Percentiles rank a stretch among this genome's conserved stretches.
phyloP scores from a whole-genome alignment of 2,329 filamentous ascomycete species.

The Plectosphaerella plurivora region DNA sequence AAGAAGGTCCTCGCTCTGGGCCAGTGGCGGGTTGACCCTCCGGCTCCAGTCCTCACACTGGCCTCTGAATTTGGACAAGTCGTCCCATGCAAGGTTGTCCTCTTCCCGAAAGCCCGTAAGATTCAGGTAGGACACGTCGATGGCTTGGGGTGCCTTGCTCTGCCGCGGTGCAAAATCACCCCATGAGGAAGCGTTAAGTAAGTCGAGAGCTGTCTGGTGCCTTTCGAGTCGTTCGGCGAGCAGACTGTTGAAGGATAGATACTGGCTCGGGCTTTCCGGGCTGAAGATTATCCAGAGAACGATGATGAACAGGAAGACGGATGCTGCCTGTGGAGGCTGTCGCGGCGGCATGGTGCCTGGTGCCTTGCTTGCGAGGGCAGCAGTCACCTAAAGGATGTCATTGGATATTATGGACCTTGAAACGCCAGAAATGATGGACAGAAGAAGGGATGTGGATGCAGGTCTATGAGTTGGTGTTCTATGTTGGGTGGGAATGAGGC shows the following conservation, averaged over 20 bases:
- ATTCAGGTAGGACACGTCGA: slow-evolving; percentile 49
- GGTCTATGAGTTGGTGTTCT: too few relatives aligned
- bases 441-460: too few relatives aligned
- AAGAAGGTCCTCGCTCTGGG: slow-evolving; percentile 33
- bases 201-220: slow-evolving; percentile 45
- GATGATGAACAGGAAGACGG: slow-evolving; percentile 35
- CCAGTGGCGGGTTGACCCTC: slow-evolving; percentile 41
- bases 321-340: slow-evolving; percentile 26
- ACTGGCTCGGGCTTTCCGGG: slow-evolving; percentile 21
- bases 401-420: background rate
- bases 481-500: too few relatives aligned
- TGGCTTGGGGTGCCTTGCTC: slow-evolving; percentile 8
- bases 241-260: slow-evolving; percentile 21
- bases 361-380: too few relatives aligned
- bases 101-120: slow-evolving; percentile 71
- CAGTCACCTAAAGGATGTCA: too few relatives aligned
- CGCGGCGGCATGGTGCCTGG: slow-evolving; percentile 36
- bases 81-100: slow-evolving; percentile 75
- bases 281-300: slow-evolving; percentile 40
- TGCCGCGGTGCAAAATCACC: slow-evolving; percentile 52
- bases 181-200: slow-evolving; percentile 54
- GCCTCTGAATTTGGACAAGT: slow-evolving; percentile 62
- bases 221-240: slow-evolving; percentile 41
- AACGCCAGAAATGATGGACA: background rate
- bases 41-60: slow-evolving; percentile 59